phyloP scores from a whole-genome alignment of 345 rosid genomes.

The Alliaria petiolata region DNA sequence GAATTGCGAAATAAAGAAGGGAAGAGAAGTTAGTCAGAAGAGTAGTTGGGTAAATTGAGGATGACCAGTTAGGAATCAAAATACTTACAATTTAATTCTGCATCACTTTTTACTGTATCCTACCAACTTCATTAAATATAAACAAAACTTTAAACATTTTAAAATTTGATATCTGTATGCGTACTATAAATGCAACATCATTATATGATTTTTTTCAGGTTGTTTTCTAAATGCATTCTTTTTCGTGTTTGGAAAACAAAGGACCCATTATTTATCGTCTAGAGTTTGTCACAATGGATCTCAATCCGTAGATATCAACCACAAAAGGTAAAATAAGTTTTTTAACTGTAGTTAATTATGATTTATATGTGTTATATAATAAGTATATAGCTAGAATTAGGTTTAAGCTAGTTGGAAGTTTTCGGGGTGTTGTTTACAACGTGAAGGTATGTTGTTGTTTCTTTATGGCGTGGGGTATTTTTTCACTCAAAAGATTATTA shows the following conservation, averaged over 20 bases:
- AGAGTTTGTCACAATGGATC: no score
- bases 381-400: neutral
- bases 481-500: neutral
- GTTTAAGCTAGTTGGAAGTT: slow-evolving; percentile 30
- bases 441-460: slow-evolving; percentile 28
- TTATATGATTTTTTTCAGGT: no score
- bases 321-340: no score
- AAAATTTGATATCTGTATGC: neutral
- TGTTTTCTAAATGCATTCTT: no score
- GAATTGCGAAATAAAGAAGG: slow-evolving; percentile 34
- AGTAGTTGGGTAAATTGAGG: slow-evolving; percentile 41
- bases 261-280: no score
- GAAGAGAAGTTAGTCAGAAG: slow-evolving; percentile 32
- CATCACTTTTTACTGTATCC: slow-evolving; percentile 29
- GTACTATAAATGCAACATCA: neutral
- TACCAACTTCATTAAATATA: slow-evolving; percentile 36
- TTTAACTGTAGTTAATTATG: neutral
- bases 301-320: no score
- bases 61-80: slow-evolving; percentile 29
- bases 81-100: slow-evolving; percentile 24
- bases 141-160: neutral
- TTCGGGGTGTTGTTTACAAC: slow-evolving; percentile 27
- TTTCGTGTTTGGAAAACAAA: no score
- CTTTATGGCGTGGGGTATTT: slow-evolving; percentile 34
- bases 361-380: neutral